phyloP scores from a whole-genome alignment of 2,329 filamentous ascomycete species.

The Alternaria triticina region DNA sequence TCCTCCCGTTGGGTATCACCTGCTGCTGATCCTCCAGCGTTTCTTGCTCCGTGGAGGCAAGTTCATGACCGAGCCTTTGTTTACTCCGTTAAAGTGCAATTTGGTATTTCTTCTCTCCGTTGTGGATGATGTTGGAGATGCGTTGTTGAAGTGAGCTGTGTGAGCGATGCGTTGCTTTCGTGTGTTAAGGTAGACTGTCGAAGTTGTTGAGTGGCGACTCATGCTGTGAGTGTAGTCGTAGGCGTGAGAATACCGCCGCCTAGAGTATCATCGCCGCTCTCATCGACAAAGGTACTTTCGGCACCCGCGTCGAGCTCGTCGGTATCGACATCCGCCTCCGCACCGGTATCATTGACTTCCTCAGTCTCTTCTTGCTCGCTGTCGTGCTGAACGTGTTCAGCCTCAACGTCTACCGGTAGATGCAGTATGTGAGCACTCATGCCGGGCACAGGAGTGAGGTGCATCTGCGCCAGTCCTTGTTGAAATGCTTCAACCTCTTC shows the following conservation, averaged over 20 bases:
- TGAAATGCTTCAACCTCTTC: constrained; percentile 12
- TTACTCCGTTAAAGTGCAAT: background rate
- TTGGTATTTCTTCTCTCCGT: background rate
- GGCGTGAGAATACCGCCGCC: constrained; percentile 25
- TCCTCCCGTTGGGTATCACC: background rate
- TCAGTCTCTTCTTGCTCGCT: constrained; percentile 6
- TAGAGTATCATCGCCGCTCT: constrained; percentile 26
- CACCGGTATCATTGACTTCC: constrained; percentile 26
- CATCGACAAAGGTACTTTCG: constrained; percentile 34
- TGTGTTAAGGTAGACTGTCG: background rate
- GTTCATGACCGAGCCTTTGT: background rate
- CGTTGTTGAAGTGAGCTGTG: background rate
- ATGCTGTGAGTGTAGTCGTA: constrained; percentile 12
- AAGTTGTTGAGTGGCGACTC: background rate
- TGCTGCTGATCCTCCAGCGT: background rate
- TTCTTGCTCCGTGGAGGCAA: background rate
- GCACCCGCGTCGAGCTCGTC: constrained; percentile 34
- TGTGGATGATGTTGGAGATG: background rate
- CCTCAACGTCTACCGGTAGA: constrained; percentile 4
- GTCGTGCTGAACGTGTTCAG: constrained; percentile 13
- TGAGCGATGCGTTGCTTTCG: background rate
- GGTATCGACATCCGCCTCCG: constrained; percentile 35
- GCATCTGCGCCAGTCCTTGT: constrained; percentile 6
- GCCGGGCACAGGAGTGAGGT: background rate
- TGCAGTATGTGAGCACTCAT: constrained; percentile 2